Percentiles rank a stretch among this genome's conserved stretches.
phyloP scores from a whole-genome alignment of 371 early-diverging fungal genomes.

The Apophysomyces variabilis region DNA sequence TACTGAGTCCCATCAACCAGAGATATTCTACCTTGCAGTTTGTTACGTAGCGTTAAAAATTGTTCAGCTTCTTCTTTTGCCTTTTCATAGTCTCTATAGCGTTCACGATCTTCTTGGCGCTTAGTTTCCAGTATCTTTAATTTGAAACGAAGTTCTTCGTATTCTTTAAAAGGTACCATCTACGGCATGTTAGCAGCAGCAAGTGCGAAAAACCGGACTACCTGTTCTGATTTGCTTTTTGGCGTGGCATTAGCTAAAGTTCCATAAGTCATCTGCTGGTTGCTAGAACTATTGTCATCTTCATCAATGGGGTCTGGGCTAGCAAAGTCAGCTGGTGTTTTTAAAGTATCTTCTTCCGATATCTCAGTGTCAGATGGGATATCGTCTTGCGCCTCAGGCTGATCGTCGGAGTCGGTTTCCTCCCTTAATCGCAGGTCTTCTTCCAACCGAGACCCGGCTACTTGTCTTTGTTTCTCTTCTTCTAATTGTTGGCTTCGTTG shows the following conservation, averaged over 20 bases:
- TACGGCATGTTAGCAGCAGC: not conserved
- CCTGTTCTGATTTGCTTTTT: conserved; percentile 49
- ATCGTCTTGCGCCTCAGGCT: conserved; percentile 16
- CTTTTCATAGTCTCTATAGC: conserved; percentile 73
- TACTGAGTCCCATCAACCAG: not conserved
- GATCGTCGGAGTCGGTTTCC: not conserved
- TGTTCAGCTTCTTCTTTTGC: conserved; percentile 78
- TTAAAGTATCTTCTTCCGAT: conserved; percentile 23
- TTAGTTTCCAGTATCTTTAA: conserved; percentile 79
- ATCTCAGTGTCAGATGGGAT: conserved; percentile 19
- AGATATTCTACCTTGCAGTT: conserved; percentile 58
- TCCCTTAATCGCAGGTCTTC: conserved; percentile 8
- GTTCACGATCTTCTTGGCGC: conserved; percentile 83
- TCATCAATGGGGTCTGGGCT: conserved; percentile 13
- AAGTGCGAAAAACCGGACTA: not conserved
- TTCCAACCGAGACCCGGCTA: conserved; percentile 2
- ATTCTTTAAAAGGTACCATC: conserved; percentile 68
- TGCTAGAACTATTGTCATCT: conserved; percentile 23
- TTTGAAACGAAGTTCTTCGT: conserved; percentile 83
- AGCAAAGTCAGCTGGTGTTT: conserved; percentile 20
- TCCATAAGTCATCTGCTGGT: conserved; percentile 30
- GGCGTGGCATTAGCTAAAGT: conserved; percentile 40
- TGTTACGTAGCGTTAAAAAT: conserved; percentile 66
- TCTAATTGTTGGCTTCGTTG: conserved; percentile 16
- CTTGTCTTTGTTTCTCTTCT: conserved; percentile 7